phyloP scores from a whole-genome alignment of 75 land plant species.

The Cunninghamia lanceolata region DNA sequence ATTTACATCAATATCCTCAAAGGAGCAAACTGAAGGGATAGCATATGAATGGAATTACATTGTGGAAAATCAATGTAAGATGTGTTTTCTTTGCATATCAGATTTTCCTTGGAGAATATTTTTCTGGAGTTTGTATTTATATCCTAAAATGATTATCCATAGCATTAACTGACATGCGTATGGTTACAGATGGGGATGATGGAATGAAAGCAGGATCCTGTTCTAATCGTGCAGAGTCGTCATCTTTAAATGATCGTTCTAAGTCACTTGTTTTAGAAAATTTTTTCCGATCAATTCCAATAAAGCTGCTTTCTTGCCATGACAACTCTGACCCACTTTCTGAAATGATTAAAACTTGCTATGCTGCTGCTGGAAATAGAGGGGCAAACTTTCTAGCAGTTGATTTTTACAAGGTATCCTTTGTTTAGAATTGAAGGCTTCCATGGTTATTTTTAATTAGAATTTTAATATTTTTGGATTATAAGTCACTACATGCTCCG shows the following conservation, averaged over 20 bases:
- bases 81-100: background rate
- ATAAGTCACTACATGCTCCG: no score
- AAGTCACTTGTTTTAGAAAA: constrained; percentile 70
- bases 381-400: constrained; percentile 86
- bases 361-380: constrained; percentile 59
- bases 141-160: background rate
- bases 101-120: background rate
- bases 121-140: background rate
- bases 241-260: constrained; percentile 37
- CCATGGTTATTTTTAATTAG: background rate
- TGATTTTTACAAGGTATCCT: constrained; percentile 71
- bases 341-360: constrained; percentile 51
- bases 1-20: constrained; percentile 64
- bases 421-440: background rate
- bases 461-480: no score
- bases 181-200: constrained; percentile 74
- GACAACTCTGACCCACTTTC: constrained; percentile 56
- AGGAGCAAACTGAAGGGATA: constrained; percentile 73
- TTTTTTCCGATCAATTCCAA: constrained; percentile 53
- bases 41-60: constrained; percentile 92
- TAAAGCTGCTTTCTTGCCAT: constrained; percentile 26
- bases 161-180: background rate
- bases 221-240: constrained; percentile 53
- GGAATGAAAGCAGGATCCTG: constrained; percentile 72
- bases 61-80: constrained; percentile 85